Evolutionary conservation across 352 stramenopile species (phyloP).

Genomic region (Phytophthora uliginosa): DNA sequence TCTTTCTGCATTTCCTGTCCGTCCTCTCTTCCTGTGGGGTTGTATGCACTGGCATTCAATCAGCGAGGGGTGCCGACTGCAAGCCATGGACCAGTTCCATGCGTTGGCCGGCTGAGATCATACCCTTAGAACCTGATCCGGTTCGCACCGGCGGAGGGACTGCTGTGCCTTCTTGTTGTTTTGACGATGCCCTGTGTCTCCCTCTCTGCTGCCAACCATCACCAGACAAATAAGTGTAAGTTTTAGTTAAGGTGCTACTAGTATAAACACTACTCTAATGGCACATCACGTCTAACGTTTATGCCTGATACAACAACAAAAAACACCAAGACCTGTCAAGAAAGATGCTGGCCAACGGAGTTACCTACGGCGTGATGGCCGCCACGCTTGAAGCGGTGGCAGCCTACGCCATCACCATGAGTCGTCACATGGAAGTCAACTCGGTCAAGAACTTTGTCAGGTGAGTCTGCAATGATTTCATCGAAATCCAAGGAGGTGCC

Average conservation of each 20-base stretch:
- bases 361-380: slow-evolving; percentile 70
- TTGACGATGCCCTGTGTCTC: slow-evolving; percentile 40
- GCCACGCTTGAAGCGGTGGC: slow-evolving; percentile 69
- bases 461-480: slow-evolving; percentile 24
- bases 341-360: slow-evolving; percentile 56
- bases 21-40: neutral
- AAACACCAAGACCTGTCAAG: neutral
- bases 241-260: too few relatives aligned
- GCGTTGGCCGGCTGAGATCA: slow-evolving; percentile 65
- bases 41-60: slow-evolving; percentile 50
- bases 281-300: too few relatives aligned
- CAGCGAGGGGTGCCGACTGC: slow-evolving; percentile 72
- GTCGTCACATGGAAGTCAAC: slow-evolving; percentile 63
- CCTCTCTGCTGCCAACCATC: slow-evolving; percentile 4
- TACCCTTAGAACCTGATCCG: slow-evolving; percentile 77
- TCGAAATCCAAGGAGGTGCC: neutral
- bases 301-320: too few relatives aligned
- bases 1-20: neutral
- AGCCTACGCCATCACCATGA: slow-evolving; percentile 74
- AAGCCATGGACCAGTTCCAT: slow-evolving; percentile 59
- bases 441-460: slow-evolving; percentile 73
- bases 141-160: slow-evolving; percentile 71
- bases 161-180: slow-evolving; percentile 45
- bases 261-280: too few relatives aligned
- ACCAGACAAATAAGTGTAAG: slow-evolving; percentile 23